Conservation (phyloP, 2,329 filamentous ascomycete species). For the Paramyrothecium roridum region DNA sequence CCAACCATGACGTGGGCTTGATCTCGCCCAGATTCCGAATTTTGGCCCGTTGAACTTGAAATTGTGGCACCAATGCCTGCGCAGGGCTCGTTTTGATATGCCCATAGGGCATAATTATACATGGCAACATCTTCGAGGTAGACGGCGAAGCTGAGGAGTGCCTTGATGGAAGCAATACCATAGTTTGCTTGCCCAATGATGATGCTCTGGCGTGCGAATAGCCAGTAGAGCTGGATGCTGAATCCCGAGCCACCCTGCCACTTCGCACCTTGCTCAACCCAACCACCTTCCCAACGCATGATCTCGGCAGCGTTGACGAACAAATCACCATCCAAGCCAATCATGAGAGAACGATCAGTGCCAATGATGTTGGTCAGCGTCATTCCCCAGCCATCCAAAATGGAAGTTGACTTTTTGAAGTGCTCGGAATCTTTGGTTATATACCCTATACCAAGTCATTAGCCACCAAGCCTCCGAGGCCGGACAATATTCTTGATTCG, state of each 20-base stretch:
- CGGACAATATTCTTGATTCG: no score
- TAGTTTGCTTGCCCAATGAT: conserved; percentile 39
- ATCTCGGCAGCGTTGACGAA: conserved; percentile 40
- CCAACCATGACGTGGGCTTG: conserved; percentile 27
- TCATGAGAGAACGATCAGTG: conserved; percentile 28
- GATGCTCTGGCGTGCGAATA: conserved; percentile 33
- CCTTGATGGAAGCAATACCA: conserved; percentile 35
- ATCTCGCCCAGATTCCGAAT: conserved; percentile 32
- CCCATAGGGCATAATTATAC: conserved; percentile 36
- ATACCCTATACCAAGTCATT: conserved; percentile 21
- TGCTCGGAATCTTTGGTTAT: conserved; percentile 32
- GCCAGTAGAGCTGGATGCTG: conserved; percentile 36
- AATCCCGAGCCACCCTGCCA: conserved; percentile 32
- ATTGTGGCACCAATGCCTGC: conserved; percentile 27
- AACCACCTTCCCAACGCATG: conserved; percentile 39
- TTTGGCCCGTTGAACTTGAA: conserved; percentile 28
- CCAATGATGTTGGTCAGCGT: conserved; percentile 29
- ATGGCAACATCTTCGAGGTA: conserved; percentile 36
- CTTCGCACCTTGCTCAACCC: conserved; percentile 30
- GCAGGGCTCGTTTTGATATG: conserved; percentile 31
- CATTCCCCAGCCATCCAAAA: conserved; percentile 32
- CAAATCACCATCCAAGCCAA: conserved; percentile 34
- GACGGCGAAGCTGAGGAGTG: conserved; percentile 33
- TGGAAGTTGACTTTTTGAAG: conserved; percentile 27
- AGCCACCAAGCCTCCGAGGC: no score